These are phyloP conservation scores for Camelina laxa DNA, from an alignment of 345 rosid species.

Conservation along the genomic window DNA sequence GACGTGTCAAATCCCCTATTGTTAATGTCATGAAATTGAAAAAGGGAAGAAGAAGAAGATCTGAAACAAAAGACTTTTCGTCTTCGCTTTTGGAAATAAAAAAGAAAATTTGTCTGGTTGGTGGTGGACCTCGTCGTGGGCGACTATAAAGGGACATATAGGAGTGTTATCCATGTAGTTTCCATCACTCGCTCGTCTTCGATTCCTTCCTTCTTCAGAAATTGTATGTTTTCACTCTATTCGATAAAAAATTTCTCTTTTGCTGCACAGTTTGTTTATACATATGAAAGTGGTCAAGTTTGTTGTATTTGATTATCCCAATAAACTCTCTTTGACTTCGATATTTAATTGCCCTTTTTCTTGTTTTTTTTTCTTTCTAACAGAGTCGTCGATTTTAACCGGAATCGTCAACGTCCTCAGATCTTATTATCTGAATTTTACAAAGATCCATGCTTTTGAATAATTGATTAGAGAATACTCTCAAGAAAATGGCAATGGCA, in stretches of 20 bases:
- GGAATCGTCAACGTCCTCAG: not conserved
- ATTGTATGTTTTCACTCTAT: not conserved
- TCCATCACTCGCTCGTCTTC: not conserved
- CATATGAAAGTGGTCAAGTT: not conserved
- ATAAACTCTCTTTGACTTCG: not conserved
- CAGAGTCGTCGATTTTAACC: conserved; percentile 8
- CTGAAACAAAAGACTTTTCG: conserved; percentile 3
- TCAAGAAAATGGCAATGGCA: conserved; percentile 64
- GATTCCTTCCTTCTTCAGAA: not conserved
- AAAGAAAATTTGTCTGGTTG: conserved; percentile 1
- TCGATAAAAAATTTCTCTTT: not conserved
- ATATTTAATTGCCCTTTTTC: not conserved
- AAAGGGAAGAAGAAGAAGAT: conserved; percentile 1
- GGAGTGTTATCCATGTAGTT: not conserved
- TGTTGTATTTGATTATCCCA: not conserved
- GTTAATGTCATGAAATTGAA: not conserved
- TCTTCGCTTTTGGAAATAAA: not conserved
- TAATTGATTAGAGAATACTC: not conserved
- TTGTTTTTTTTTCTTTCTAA: not conserved
- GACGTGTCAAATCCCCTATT: not conserved
- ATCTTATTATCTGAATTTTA: not conserved
- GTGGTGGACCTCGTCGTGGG: conserved; percentile 7
- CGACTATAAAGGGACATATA: conserved; percentile 27
- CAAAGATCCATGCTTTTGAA: conserved; percentile 11
- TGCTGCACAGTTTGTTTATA: not conserved